Conservation (phyloP, 23 red algal species). For the Pyropia yezoensis region DNA sequence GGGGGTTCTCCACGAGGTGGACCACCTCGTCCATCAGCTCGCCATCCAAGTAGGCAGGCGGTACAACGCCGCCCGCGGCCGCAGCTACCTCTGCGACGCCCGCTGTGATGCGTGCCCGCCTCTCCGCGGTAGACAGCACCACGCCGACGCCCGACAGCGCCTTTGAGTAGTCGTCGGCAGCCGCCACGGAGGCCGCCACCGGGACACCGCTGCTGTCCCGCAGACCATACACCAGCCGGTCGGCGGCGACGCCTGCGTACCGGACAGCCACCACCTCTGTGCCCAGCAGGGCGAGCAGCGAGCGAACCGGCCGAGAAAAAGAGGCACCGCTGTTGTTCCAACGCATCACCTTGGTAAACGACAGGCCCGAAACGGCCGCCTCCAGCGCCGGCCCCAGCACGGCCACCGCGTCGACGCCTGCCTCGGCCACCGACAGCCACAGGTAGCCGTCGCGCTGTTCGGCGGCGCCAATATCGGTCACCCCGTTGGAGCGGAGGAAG, state of each 20-base stretch:
- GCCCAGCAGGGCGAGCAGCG: constrained; percentile 74
- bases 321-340: constrained; percentile 75
- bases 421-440: constrained; percentile 42
- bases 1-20: constrained; percentile 79
- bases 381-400: constrained; percentile 46
- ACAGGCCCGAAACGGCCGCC: constrained; percentile 26
- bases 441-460: constrained; percentile 69
- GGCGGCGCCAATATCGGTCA: constrained; percentile 17
- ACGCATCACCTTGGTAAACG: constrained; percentile 63
- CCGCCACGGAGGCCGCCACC: constrained; percentile 11
- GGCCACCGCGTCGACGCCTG: constrained; percentile 23
- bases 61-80: constrained; percentile 25
- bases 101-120: constrained; percentile 30
- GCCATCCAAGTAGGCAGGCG: constrained; percentile 35
- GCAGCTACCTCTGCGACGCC: constrained; percentile 30
- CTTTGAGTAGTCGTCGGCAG: constrained; percentile 39
- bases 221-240: constrained; percentile 33
- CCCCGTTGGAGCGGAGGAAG: constrained; percentile 66
- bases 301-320: constrained; percentile 91
- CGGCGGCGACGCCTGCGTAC: constrained; percentile 52
- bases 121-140: constrained; percentile 24
- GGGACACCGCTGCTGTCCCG: constrained; percentile 32
- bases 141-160: constrained; percentile 35
- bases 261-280: constrained; percentile 64
- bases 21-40: constrained; percentile 67